Base-by-base conservation (phyloP, 2,329 filamentous ascomycete genomes). In the Claviceps capensis region DNA sequence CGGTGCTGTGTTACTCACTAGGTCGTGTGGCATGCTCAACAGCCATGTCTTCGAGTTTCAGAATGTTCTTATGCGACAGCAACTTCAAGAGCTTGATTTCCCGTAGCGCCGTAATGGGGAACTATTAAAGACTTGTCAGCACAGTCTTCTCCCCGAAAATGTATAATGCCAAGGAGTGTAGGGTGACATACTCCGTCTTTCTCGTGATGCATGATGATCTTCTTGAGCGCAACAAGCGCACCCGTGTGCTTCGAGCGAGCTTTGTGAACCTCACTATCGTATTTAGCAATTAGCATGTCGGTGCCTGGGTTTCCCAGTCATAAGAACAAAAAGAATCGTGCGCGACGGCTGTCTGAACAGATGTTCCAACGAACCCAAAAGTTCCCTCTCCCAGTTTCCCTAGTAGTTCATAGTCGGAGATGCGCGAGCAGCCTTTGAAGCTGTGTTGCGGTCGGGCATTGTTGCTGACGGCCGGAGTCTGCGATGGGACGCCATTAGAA, bases 171-270 rank as follows among this genome's bases (percentile, higher is more conserved):
- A 43, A 43, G 11, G 7, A 43, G 5, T 2, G 41, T 42, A 42
- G 16, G 30, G 50, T 30, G 41, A 70, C 82, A 61, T 69, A 87
- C 83, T 48, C 93, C 93, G 69, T 98, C 93, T 67, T 96, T 97
- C 72, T 98, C 93, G 67, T 97, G 95, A 67, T 97, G 93, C 87
- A 97, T 96, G 58, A 98, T 81, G 59, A 98, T 98, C 77, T 97
- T 97, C 74, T 98, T 98, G 63, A 98, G 69, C 4, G 93, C 93
- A 55, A 95, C 86, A 46, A 91, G 68, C 23, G 79, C 76, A 51
- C 86, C 85, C 1, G 82, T 86, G 62, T 78, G 85, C 61, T 81
- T 83, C 30, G 86, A 88, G 55, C 80, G 80, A 55, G 89, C 93
- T 63, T 91, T 93, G 68, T 95, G 88, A 41, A 97, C 93, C 71